Conservation (phyloP, 1,139 yeast genomes). For the Yarrowia galli region DNA sequence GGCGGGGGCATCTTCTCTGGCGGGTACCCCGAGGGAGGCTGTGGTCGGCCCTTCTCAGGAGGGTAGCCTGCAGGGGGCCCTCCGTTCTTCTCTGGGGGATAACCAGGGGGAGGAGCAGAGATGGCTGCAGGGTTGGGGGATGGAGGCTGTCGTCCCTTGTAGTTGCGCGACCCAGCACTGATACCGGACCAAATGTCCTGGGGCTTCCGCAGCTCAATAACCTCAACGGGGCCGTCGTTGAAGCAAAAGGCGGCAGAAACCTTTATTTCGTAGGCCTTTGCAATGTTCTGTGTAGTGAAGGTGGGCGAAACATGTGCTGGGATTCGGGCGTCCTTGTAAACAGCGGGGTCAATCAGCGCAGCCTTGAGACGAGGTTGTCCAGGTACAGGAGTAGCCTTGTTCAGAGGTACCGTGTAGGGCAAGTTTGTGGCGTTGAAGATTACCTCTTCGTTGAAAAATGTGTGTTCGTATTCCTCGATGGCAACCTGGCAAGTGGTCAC, state of each 20-base stretch:
- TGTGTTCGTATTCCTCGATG: conserved; percentile 46
- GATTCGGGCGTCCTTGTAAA: conserved; percentile 53
- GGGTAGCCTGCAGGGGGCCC: conserved; percentile 24
- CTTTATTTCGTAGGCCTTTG: conserved; percentile 57
- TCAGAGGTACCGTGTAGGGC: conserved; percentile 13
- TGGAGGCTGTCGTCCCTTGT: conserved; percentile 28
- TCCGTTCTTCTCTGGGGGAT: conserved; percentile 28
- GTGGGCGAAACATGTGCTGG: conserved; percentile 63
- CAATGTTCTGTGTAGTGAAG: conserved; percentile 65
- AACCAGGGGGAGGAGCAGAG: conserved; percentile 17
- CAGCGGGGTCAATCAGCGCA: conserved; percentile 42
- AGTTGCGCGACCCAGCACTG: conserved; percentile 29
- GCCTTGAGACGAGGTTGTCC: conserved; percentile 35
- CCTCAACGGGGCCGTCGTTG: conserved; percentile 41
- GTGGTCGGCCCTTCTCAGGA: conserved; percentile 26
- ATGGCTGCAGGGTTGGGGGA: conserved; percentile 7
- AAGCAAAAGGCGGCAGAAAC: conserved; percentile 58
- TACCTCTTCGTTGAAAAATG: conserved; percentile 41
- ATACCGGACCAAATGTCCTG: conserved; percentile 33
- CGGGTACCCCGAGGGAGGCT: conserved; percentile 19
- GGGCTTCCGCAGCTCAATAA: conserved; percentile 33
- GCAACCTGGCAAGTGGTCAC: conserved; percentile 46
- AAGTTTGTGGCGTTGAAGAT: conserved; percentile 23
- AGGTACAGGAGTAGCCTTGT: conserved; percentile 18
- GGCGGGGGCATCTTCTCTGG: conserved; percentile 25